Conservation (phyloP, 768 basidiomycete species). For the Chlorophyllum brunneum region DNA sequence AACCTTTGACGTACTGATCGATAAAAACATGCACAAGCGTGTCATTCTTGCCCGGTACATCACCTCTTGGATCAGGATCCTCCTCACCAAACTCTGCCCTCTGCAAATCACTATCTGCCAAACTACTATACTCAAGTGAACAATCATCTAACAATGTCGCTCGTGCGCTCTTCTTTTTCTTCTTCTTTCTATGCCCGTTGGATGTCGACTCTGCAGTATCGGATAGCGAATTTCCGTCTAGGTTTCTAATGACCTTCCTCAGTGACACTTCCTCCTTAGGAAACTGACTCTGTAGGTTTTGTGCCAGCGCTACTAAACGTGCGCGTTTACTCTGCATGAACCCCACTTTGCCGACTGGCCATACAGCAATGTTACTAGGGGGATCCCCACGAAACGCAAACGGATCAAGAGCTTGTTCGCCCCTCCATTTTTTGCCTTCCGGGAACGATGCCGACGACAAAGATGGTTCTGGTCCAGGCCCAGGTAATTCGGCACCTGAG, state of each 20-base stretch:
- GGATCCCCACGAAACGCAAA: conserved; percentile 5
- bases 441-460: background rate
- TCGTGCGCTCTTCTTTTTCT: conserved; percentile 9
- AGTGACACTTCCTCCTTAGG: conserved; percentile 42
- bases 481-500: background rate
- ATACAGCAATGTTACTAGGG: conserved; percentile 5
- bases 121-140: conserved; percentile 6
- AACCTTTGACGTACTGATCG: conserved; percentile 53
- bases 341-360: background rate
- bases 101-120: conserved; percentile 9
- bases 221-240: conserved; percentile 17
- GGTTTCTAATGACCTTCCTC: conserved; percentile 20
- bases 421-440: background rate
- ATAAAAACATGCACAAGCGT: conserved; percentile 46
- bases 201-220: background rate
- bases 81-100: conserved; percentile 18
- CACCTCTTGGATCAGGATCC: conserved; percentile 30
- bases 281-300: conserved; percentile 52
- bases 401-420: background rate
- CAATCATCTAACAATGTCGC: conserved; percentile 3
- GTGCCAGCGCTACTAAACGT: conserved; percentile 51
- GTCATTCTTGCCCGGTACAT: conserved; percentile 27
- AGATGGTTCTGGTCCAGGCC: background rate
- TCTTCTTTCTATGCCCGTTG: conserved; percentile 14
- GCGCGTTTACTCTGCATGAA: conserved; percentile 25